Conservation (phyloP, 805 yeast species). For the Metschnikowia borealis region DNA sequence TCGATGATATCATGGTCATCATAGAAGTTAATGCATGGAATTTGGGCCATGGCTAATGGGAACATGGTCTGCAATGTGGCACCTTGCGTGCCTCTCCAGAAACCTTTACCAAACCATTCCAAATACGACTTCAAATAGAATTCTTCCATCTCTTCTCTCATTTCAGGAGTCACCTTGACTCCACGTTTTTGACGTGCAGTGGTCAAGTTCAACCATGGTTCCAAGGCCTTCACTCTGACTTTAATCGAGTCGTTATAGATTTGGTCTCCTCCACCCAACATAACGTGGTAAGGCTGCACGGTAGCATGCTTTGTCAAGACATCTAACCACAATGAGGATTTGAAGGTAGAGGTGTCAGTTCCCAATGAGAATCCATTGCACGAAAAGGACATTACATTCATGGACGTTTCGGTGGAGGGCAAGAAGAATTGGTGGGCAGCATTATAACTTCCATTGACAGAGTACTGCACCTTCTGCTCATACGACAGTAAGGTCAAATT, state of each 20-base stretch:
- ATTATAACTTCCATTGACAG: slow-evolving; percentile 40
- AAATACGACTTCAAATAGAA: slow-evolving; percentile 74
- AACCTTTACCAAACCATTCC: slow-evolving; percentile 88
- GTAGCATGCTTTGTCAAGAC: slow-evolving; percentile 62
- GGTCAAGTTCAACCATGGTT: slow-evolving; percentile 59
- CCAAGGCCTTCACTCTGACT: slow-evolving; percentile 47
- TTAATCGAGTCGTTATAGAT: slow-evolving; percentile 83
- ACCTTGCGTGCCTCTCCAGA: slow-evolving; percentile 70
- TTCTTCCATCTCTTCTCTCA: slow-evolving; percentile 51
- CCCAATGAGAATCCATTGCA: slow-evolving; percentile 87
- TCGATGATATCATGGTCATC: slow-evolving; percentile 98
- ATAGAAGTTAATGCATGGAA: slow-evolving; percentile 80
- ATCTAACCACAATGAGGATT: slow-evolving; percentile 83
- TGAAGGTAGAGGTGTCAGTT: slow-evolving; percentile 62
- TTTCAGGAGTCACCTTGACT: slow-evolving; percentile 42
- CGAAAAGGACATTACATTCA: slow-evolving; percentile 80
- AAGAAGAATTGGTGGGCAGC: slow-evolving; percentile 49
- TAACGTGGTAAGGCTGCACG: slow-evolving; percentile 70
- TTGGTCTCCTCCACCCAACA: slow-evolving; percentile 98
- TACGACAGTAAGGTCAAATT: slow-evolving; percentile 41
- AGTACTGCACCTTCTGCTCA: slow-evolving; percentile 65
- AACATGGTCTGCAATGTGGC: slow-evolving; percentile 61
- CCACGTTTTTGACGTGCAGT: slow-evolving; percentile 42
- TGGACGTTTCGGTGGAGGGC: slow-evolving; percentile 60
- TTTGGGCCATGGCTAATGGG: slow-evolving; percentile 74